Evolutionary conservation across 2,329 filamentous ascomycete species (phyloP).

Genomic region (Phaeosphaeria sp.): DNA sequence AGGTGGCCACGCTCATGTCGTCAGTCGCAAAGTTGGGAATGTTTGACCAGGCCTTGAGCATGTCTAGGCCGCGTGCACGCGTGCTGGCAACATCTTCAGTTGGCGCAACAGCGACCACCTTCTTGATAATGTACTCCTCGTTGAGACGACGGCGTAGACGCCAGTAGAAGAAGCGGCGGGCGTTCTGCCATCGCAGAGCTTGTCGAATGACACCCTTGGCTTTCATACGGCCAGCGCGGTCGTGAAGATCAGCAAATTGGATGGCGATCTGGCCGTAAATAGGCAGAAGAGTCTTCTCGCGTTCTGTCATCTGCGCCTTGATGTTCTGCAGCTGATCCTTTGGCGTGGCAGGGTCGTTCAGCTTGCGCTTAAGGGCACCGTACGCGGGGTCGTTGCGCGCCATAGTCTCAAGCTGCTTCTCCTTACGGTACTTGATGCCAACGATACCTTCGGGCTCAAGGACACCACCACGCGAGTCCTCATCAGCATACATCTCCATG

Average conservation of each 20-base stretch:
- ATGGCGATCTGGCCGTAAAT: constrained; percentile 95
- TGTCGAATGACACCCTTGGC: constrained; percentile 94
- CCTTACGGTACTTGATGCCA: constrained; percentile 97
- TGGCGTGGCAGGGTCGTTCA: constrained; percentile 70
- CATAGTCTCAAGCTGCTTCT: constrained; percentile 98
- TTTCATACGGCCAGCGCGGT: constrained; percentile 96
- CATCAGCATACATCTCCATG: constrained; percentile 99
- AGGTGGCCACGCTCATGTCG: constrained; percentile 84
- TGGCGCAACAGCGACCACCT: constrained; percentile 66
- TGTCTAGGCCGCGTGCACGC: constrained; percentile 72
- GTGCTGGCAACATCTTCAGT: constrained; percentile 41
- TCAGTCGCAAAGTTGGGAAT: constrained; percentile 77
- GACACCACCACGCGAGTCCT: constrained; percentile 93
- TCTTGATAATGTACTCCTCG: constrained; percentile 95
- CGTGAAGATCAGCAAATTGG: constrained; percentile 96
- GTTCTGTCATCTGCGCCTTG: constrained; percentile 82
- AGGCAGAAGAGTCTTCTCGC: constrained; percentile 87
- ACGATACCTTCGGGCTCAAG: constrained; percentile 98
- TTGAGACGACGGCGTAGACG: constrained; percentile 94
- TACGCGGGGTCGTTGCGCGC: constrained; percentile 87
- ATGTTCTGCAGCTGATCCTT: constrained; percentile 78
- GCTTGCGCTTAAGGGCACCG: constrained; percentile 79
- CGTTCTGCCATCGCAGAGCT: constrained; percentile 82
- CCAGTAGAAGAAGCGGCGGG: constrained; percentile 99
- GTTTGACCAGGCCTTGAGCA: constrained; percentile 82